Percentiles rank a stretch among this genome's conserved stretches.
These are phyloP conservation scores for Brassica carinata DNA, from an alignment of 345 rosid genomes.

Conservation along the genomic window DNA sequence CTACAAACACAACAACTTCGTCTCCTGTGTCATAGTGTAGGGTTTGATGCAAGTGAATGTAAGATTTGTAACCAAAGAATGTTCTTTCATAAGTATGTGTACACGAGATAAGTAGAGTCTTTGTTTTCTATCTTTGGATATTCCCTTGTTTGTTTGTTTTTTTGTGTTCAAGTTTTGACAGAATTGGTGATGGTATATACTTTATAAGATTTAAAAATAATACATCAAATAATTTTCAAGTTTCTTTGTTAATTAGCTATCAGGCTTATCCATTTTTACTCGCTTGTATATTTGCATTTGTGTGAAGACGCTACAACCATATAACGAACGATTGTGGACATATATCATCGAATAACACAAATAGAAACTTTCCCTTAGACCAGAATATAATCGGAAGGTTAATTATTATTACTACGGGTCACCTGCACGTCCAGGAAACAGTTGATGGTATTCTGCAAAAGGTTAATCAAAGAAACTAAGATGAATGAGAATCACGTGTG, in stretches of 20 bases:
- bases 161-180: neutral
- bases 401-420: neutral
- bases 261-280: neutral
- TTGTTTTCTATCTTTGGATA: neutral
- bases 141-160: neutral
- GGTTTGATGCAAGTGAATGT: conserved; percentile 25
- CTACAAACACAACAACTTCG: conserved; percentile 55
- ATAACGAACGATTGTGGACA: neutral
- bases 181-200: neutral
- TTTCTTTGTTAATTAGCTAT: neutral
- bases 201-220: neutral
- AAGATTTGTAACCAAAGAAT: conserved; percentile 17
- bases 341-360: neutral
- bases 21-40: conserved; percentile 44
- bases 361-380: neutral
- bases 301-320: neutral
- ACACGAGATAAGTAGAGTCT: neutral
- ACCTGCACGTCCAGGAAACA: neutral
- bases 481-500: conserved; percentile 17
- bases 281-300: neutral
- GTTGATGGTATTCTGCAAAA: neutral
- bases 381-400: neutral
- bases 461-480: neutral
- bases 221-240: neutral
- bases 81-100: conserved; percentile 3